These are phyloP conservation scores for Pouteria glomerata DNA, from an alignment of 148 eudicot genomes.

Conservation along the genomic window DNA sequence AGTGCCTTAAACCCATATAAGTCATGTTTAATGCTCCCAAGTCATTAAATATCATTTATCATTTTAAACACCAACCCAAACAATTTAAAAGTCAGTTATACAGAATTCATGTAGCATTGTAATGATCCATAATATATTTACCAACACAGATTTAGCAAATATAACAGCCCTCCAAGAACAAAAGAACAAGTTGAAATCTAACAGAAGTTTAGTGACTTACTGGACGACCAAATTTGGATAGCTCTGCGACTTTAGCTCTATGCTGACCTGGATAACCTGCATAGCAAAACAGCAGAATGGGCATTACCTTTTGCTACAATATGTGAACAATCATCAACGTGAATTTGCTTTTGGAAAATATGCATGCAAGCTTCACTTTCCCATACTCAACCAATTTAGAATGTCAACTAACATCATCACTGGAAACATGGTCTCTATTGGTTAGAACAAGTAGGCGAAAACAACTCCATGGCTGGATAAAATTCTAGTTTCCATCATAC, in stretches of 20 bases:
- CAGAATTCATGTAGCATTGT: neutral
- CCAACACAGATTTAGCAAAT: neutral
- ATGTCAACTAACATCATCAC: neutral
- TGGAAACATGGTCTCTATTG: neutral
- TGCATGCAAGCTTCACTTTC: neutral
- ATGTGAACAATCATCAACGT: neutral
- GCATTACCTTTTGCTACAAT: neutral
- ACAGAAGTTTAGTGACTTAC: constrained; percentile 42
- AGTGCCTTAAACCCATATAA: neutral
- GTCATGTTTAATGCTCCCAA: neutral
- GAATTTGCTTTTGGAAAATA: too few relatives aligned
- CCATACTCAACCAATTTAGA: too few relatives aligned
- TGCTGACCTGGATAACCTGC: constrained; percentile 77
- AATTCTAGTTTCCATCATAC: neutral
- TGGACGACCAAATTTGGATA: constrained; percentile 89
- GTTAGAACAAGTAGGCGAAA: neutral
- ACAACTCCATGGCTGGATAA: too few relatives aligned
- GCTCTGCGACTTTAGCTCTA: constrained; percentile 74
- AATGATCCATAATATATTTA: neutral
- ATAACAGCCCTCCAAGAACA: neutral
- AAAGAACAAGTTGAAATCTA: neutral
- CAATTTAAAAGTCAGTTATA: neutral
- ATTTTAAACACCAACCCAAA: neutral
- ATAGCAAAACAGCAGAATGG: neutral
- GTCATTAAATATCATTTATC: neutral